phyloP scores from a whole-genome alignment of 164 flowering plant species.

The Litsea cubeba region DNA sequence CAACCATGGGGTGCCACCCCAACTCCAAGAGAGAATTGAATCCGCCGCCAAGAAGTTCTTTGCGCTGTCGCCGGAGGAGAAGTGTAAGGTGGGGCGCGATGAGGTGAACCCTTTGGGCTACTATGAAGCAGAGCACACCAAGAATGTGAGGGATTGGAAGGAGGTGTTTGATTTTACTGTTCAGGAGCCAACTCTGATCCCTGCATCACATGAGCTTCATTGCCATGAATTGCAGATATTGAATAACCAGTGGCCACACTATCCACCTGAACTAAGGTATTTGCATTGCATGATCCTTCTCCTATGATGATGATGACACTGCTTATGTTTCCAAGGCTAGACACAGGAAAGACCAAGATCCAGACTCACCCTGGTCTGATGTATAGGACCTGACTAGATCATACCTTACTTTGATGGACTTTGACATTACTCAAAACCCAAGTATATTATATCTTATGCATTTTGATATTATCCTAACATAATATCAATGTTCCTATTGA shows the following conservation, averaged over 20 bases:
- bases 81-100: constrained; percentile 44
- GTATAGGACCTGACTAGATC: too few species aligned
- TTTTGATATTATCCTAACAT: too few species aligned
- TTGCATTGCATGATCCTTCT: not conserved
- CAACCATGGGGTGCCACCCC: constrained; percentile 54
- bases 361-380: too few species aligned
- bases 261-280: constrained; percentile 40
- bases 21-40: constrained; percentile 22
- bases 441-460: too few species aligned
- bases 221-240: constrained; percentile 22
- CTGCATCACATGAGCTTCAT: constrained; percentile 31
- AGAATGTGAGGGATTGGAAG: constrained; percentile 80
- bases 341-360: too few species aligned
- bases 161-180: constrained; percentile 54
- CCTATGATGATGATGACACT: too few species aligned
- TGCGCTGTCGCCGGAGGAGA: constrained; percentile 41
- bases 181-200: constrained; percentile 26
- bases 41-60: constrained; percentile 38
- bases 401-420: too few species aligned
- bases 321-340: too few species aligned
- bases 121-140: constrained; percentile 57
- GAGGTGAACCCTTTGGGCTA: constrained; percentile 46
- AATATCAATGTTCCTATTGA: too few species aligned
- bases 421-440: too few species aligned
- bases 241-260: constrained; percentile 51